These are phyloP conservation scores for Phytophthora sp. DNA, from an alignment of 352 stramenopile species.

Conservation along the genomic window DNA sequence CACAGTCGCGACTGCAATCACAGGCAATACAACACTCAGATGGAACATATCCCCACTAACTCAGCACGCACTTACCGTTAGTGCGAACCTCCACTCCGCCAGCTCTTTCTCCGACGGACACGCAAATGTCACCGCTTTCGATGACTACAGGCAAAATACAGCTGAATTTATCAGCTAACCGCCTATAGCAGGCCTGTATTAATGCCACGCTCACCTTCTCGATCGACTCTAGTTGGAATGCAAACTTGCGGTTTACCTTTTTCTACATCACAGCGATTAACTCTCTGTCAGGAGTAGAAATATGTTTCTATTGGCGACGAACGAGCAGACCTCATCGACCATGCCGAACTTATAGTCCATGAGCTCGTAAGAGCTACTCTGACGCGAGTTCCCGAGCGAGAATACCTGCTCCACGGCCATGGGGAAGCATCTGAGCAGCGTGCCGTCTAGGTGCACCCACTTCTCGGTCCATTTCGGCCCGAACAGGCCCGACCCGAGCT, in stretches of 20 bases:
- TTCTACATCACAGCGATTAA: slow-evolving; percentile 40
- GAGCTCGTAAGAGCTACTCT: slow-evolving; percentile 56
- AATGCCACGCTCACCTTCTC: slow-evolving; percentile 43
- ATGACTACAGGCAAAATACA: slow-evolving; percentile 38
- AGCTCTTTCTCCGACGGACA: slow-evolving; percentile 65
- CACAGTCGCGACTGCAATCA: slow-evolving; percentile 28
- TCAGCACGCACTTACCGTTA: slow-evolving; percentile 42
- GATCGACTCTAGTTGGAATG: slow-evolving; percentile 61
- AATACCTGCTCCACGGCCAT: slow-evolving; percentile 68
- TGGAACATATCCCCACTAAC: too few species aligned
- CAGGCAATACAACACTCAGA: neutral
- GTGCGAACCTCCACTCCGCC: slow-evolving; percentile 58
- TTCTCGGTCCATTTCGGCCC: slow-evolving; percentile 83
- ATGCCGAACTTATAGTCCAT: slow-evolving; percentile 53
- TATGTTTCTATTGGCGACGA: too few species aligned
- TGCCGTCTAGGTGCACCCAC: slow-evolving; percentile 77
- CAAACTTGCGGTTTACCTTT: slow-evolving; percentile 66
- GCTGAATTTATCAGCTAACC: too few species aligned
- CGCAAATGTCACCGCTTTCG: slow-evolving; percentile 65
- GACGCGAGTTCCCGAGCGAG: slow-evolving; percentile 56
- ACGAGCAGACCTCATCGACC: slow-evolving; percentile 44
- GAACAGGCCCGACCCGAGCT: slow-evolving; percentile 67
- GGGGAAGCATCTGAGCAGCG: slow-evolving; percentile 76
- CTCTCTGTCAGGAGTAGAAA: too few species aligned
- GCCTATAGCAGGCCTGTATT: too few species aligned